Percentiles rank a stretch among this genome's conserved stretches.
Conservation (phyloP, 2,329 filamentous ascomycete species). For the Botrytis porri region DNA sequence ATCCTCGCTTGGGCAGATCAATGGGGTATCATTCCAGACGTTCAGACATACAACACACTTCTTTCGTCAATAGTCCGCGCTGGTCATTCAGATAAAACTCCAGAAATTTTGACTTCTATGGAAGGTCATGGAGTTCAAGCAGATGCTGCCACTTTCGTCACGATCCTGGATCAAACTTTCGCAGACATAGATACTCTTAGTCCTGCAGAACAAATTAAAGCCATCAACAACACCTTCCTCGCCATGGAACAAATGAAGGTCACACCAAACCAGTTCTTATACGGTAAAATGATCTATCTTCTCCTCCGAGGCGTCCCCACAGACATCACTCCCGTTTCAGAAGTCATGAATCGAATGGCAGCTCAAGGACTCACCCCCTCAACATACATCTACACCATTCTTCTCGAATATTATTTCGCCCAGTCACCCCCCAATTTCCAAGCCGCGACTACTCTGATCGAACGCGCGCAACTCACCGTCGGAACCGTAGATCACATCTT, state of each 20-base stretch:
- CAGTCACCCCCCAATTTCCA: slow-evolving; percentile 55
- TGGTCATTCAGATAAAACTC: slow-evolving; percentile 48
- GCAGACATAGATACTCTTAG: slow-evolving; percentile 42
- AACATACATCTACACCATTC: slow-evolving; percentile 70
- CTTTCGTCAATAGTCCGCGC: slow-evolving; percentile 56
- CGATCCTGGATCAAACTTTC: slow-evolving; percentile 62
- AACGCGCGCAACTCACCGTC: slow-evolving; percentile 41
- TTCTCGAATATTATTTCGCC: slow-evolving; percentile 65
- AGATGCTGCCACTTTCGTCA: slow-evolving; percentile 69
- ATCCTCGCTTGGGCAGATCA: slow-evolving; percentile 50
- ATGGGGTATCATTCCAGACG: slow-evolving; percentile 46
- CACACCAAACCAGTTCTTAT: slow-evolving; percentile 59
- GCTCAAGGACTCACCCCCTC: slow-evolving; percentile 51
- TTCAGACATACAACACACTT: slow-evolving; percentile 63
- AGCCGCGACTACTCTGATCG: slow-evolving; percentile 59
- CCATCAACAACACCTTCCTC: slow-evolving; percentile 53
- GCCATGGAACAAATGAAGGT: slow-evolving; percentile 58
- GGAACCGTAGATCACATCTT: slow-evolving; percentile 53
- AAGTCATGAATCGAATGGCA: slow-evolving; percentile 62
- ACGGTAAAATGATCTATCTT: slow-evolving; percentile 65
- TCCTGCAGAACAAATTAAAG: slow-evolving; percentile 48
- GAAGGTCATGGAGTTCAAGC: slow-evolving; percentile 50
- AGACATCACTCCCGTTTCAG: slow-evolving; percentile 49
- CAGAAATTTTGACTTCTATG: slow-evolving; percentile 59
- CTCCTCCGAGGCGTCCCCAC: slow-evolving; percentile 48